Evolutionary conservation across 306 rosid genomes (phyloP), one percentile per base, ranked within the genome.

Genomic region (Rosa persica): DNA sequence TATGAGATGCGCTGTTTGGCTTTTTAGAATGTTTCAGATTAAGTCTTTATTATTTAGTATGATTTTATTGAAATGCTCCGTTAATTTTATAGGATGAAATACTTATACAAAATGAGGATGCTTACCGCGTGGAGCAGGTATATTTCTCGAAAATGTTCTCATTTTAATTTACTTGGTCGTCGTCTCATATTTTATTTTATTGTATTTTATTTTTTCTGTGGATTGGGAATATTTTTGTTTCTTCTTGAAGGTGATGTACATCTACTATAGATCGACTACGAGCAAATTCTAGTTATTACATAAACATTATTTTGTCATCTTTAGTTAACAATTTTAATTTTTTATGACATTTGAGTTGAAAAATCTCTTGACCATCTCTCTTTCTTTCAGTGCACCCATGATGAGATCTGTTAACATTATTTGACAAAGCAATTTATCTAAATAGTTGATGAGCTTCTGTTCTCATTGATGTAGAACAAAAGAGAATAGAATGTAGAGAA

Each of bases 101-200:
- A 82, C 91, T 52, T 54, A 89, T 79, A 48, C 98, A 94, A 84
- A 94, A 94, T 78, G 84, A 74, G 80, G 97, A 92, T 68, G 46
- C 83, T 47, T 94, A 92, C 83, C 98, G 98, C 54, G 81, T 81
- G 73, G 98, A 92, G 79, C 98, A 92, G 98, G 98, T 94, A 83
- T 65, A 46, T 66, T 80, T 46, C 55, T 22, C 46, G 81, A 27
- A 46, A 38, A 27, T 69, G 23, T 55, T 46, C 8, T 58, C 8
- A 8, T 67, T 67, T n/a, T 67, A 13, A 7, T 61, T 55, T n/a
- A 43, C 43, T 52, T 43, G 36, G 5, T 20, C 17, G 16, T 52
- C 49, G 65, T 36, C 74, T 83, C 66, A 62, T 55, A 19, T 52
- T 16, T 52, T 19, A 16, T 81, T 27, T 27, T 27, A 39, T 27